A percentile compares a stretch with the other conserved stretches of the same genome.
phyloP scores from a whole-genome alignment of 2,329 filamentous ascomycete genomes.

The Aspergillus sclerotialis region DNA sequence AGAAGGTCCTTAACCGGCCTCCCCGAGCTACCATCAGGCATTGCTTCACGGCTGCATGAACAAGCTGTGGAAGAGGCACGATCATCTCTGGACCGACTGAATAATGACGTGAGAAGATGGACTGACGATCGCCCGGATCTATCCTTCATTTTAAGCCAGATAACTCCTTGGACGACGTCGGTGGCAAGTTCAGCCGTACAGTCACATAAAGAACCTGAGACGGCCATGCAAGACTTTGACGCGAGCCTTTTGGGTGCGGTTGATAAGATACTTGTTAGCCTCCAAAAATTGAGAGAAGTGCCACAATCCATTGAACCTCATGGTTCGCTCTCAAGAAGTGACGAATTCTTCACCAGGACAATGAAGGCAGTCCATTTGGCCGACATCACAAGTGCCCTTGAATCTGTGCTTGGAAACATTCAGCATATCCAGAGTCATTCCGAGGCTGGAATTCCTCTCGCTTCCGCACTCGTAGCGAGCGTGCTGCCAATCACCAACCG shows the following conservation, averaged over 20 bases:
- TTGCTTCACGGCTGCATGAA: constrained; percentile 33
- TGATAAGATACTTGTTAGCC: constrained; percentile 69
- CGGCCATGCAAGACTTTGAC: constrained; percentile 45
- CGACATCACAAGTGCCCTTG: constrained; percentile 45
- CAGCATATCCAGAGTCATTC: constrained; percentile 40
- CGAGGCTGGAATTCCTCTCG: constrained; percentile 35
- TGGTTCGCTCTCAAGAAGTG: constrained; percentile 56
- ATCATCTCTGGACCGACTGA: constrained; percentile 22
- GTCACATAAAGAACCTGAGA: constrained; percentile 8
- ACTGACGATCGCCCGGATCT: constrained; percentile 50
- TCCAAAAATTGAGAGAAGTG: constrained; percentile 59
- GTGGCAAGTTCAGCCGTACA: constrained; percentile 13
- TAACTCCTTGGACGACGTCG: constrained; percentile 56
- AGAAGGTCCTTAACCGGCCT: constrained; percentile 38
- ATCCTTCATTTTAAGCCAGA: constrained; percentile 58
- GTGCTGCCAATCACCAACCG: constrained; percentile 67
- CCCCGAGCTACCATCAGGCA: constrained; percentile 44
- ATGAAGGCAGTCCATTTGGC: constrained; percentile 54
- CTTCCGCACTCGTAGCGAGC: constrained; percentile 53
- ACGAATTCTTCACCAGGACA: constrained; percentile 46
- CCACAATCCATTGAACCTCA: constrained; percentile 55
- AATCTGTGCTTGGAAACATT: constrained; percentile 40
- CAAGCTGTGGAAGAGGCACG: constrained; percentile 20
- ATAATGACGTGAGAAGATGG: constrained; percentile 37
- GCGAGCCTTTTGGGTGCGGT: constrained; percentile 56